phyloP scores from a whole-genome alignment of 2,329 filamentous ascomycete species.

The Triangularia setosa region DNA sequence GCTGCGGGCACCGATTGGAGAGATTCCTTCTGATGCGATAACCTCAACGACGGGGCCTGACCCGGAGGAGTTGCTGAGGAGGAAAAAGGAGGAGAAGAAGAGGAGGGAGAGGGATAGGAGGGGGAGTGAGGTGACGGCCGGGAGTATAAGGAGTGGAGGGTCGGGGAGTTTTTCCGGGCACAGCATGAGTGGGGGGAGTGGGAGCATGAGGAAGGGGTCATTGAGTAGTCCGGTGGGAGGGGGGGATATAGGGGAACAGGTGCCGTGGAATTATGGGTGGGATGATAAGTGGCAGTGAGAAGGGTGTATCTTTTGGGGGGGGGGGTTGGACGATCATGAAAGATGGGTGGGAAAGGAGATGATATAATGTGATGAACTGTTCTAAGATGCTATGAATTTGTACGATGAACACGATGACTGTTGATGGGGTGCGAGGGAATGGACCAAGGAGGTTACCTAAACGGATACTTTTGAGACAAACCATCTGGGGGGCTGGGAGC shows the following conservation, averaged over 20 bases:
- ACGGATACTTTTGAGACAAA: not conserved
- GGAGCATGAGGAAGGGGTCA: not conserved
- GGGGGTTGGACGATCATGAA: too few species aligned
- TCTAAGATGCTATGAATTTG: not conserved
- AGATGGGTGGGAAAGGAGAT: too few species aligned
- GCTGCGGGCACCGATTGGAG: slow-evolving; percentile 43
- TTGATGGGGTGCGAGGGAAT: not conserved
- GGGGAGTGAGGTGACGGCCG: slow-evolving; percentile 23
- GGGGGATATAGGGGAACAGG: not conserved
- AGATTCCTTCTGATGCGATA: slow-evolving; percentile 43
- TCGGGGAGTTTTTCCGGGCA: not conserved
- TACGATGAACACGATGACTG: not conserved
- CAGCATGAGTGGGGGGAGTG: not conserved
- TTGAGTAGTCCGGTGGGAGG: not conserved
- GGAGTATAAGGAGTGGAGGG: slow-evolving; percentile 11
- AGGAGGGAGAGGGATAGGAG: slow-evolving; percentile 18
- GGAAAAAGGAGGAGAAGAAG: slow-evolving; percentile 27
- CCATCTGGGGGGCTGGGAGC: too few species aligned
- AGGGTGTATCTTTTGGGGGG: not conserved
- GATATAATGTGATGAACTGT: not conserved
- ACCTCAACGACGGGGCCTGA: slow-evolving; percentile 39
- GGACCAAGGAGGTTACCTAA: not conserved
- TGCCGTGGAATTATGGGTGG: not conserved
- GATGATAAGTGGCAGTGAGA: not conserved
- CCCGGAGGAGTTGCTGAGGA: slow-evolving; percentile 42